These are phyloP conservation scores for Protea cynaroides DNA, from an alignment of 164 flowering plant species.

Conservation along the genomic window DNA sequence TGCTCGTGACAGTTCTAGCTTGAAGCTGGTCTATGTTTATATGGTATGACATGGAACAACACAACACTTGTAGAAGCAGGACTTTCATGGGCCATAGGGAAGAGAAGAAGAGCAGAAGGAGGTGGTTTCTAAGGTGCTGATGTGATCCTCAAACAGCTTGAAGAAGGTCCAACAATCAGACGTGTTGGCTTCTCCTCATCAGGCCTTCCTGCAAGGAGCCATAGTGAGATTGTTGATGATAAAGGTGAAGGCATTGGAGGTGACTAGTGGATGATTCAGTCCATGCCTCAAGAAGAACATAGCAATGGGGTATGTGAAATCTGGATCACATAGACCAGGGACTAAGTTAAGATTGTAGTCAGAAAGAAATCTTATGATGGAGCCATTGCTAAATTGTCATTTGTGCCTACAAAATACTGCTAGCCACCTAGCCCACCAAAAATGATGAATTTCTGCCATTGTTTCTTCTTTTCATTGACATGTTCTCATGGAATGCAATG, in stretches of 20 bases:
- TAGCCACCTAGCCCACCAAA: constrained; percentile 48
- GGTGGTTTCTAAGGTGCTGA: constrained; percentile 94
- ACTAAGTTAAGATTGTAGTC: constrained; percentile 70
- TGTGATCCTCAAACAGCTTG: constrained; percentile 84
- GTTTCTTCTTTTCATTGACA: constrained; percentile 7
- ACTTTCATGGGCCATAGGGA: constrained; percentile 93
- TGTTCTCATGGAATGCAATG: constrained; percentile 17
- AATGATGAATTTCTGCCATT: neutral
- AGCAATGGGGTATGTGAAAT: constrained; percentile 95
- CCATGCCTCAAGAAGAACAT: constrained; percentile 97
- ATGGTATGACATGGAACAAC: constrained; percentile 98
- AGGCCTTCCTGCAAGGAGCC: constrained; percentile 91
- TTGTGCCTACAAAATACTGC: constrained; percentile 91
- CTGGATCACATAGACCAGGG: constrained; percentile 77
- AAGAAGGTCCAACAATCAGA: constrained; percentile 69
- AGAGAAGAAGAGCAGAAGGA: constrained; percentile 86
- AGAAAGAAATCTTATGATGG: constrained; percentile 89
- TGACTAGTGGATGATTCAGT: constrained; percentile 95
- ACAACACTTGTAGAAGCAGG: constrained; percentile 96
- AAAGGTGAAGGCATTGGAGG: constrained; percentile 54
- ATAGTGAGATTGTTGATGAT: constrained; percentile 71
- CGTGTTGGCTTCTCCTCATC: constrained; percentile 73
- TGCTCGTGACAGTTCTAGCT: constrained; percentile 96
- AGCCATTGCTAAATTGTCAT: constrained; percentile 84
- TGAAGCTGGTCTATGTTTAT: constrained; percentile 94